Evolutionary conservation across 768 basidiomycete genomes (phyloP), one percentile per base, ranked within the genome.

Genomic region (Russula olivacea): DNA sequence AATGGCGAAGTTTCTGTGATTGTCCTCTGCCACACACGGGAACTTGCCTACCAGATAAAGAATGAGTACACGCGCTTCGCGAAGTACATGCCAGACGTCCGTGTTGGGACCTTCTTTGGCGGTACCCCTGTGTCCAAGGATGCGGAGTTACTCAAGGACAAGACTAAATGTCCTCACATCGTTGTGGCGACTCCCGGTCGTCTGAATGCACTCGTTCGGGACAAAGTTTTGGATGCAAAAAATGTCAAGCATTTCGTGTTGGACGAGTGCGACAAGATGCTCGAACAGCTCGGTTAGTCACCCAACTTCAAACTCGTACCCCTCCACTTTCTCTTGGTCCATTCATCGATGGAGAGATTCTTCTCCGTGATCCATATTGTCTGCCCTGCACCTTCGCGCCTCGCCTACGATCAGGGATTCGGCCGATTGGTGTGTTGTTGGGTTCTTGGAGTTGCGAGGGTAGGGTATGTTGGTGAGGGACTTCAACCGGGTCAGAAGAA

Each of bases 201-300:
- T 64, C 81, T 98, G 74, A 97, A 98, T 74, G 96, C 95, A 59
- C 88, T 99, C 69, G 86, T 88, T 55, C 83, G 96, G 69, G 97
- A 98, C 78, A 98, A 98, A 81, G 83, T 89, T 71, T 75, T 99
- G 76, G 93, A 97, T 73, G 91, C 91, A 68, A 91, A 91, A 78
- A 87, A 91, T 72, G 93, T 98, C 76, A 98, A 98, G 79, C 96
- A 98, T 81, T 99, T 99, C 78, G 94, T 97, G 61, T 81, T 99
- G 75, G 97, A 99, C 84, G 97, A 99, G 81, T 99, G 97, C 84
- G 97, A 99, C 84, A 99, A 99, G 86, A 98, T 99, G 93, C 89
- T 99, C 75, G 97, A 99, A 84, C 91, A 94, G 86, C 94, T 99
- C 80, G 97, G 97, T 99, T 92, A 98, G 97, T 99, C 84, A 77